These are phyloP conservation scores for Polytolypa hystricis DNA, from an alignment of 2,329 filamentous ascomycete genomes.

Conservation along the genomic window DNA sequence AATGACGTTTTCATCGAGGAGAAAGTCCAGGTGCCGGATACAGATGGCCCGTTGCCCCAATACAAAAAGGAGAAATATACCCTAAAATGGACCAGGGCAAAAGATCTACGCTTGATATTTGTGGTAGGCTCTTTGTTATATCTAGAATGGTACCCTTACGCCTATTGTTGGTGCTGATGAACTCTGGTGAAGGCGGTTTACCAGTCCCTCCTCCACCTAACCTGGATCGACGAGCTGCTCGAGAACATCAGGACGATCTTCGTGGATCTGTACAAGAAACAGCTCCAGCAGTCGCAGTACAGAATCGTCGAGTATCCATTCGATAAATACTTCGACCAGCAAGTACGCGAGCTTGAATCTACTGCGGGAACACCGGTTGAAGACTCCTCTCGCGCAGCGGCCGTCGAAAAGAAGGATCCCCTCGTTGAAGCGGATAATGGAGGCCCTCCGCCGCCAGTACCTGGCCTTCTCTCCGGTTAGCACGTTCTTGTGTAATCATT, in stretches of 20 bases:
- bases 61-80: slow-evolving; percentile 93
- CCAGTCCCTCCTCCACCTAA: slow-evolving; percentile 84
- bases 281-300: slow-evolving; percentile 69
- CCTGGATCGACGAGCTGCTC: slow-evolving; percentile 93
- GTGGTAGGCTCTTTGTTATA: slow-evolving; percentile 52
- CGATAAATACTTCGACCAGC: slow-evolving; percentile 88
- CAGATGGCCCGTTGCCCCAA: slow-evolving; percentile 52
- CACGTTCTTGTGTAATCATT: background rate
- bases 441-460: slow-evolving; percentile 41
- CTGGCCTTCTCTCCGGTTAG: slow-evolving; percentile 40
- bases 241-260: slow-evolving; percentile 93
- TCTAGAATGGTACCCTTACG: background rate
- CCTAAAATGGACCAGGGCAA: slow-evolving; percentile 82
- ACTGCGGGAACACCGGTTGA: slow-evolving; percentile 31
- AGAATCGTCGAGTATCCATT: slow-evolving; percentile 75
- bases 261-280: slow-evolving; percentile 76
- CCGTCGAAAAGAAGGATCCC: slow-evolving; percentile 35
- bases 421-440: slow-evolving; percentile 39
- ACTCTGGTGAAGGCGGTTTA: slow-evolving; percentile 67
- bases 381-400: slow-evolving; percentile 30
- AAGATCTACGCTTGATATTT: slow-evolving; percentile 90
- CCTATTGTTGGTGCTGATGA: slow-evolving; percentile 2
- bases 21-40: slow-evolving; percentile 51
- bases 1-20: slow-evolving; percentile 97
- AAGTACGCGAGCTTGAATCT: slow-evolving; percentile 61